phyloP scores from a whole-genome alignment of 2,329 filamentous ascomycete species.

The Cladosporium sp. region DNA sequence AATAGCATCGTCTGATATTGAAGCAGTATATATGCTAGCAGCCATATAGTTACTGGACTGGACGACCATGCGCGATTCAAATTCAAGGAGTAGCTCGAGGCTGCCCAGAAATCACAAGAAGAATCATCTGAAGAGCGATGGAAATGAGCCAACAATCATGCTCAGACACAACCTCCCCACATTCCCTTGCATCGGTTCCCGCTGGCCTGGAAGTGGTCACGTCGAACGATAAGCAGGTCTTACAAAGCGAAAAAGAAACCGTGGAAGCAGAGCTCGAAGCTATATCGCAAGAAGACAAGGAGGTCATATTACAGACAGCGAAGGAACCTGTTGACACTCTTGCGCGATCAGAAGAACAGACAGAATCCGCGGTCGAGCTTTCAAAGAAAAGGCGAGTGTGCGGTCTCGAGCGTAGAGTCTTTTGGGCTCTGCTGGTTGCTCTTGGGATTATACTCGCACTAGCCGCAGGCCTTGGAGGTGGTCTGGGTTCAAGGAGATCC shows the following conservation, averaged over 20 bases:
- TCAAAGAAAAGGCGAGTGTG: not conserved
- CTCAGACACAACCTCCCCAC: not conserved
- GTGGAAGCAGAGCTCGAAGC: not conserved
- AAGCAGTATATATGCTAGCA: no score
- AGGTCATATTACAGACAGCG: not conserved
- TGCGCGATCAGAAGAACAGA: no score
- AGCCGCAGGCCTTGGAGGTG: not conserved
- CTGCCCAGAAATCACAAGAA: no score
- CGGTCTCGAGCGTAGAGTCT: not conserved
- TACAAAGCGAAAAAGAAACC: not conserved
- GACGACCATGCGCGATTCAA: no score
- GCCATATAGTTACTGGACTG: no score
- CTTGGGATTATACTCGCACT: not conserved
- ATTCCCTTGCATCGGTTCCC: not conserved
- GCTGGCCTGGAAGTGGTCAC: not conserved
- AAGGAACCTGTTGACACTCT: no score
- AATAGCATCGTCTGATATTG: no score
- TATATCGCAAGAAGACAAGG: conserved; percentile 1
- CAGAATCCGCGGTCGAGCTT: no score
- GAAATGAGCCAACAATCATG: not conserved
- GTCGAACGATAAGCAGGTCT: not conserved
- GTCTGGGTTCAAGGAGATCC: not conserved
- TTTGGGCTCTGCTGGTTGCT: not conserved
- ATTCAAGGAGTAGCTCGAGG: no score
- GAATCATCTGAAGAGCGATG: no score